These are phyloP conservation scores for Cucumis melo DNA, from an alignment of 306 rosid species.

Conservation along the genomic window DNA sequence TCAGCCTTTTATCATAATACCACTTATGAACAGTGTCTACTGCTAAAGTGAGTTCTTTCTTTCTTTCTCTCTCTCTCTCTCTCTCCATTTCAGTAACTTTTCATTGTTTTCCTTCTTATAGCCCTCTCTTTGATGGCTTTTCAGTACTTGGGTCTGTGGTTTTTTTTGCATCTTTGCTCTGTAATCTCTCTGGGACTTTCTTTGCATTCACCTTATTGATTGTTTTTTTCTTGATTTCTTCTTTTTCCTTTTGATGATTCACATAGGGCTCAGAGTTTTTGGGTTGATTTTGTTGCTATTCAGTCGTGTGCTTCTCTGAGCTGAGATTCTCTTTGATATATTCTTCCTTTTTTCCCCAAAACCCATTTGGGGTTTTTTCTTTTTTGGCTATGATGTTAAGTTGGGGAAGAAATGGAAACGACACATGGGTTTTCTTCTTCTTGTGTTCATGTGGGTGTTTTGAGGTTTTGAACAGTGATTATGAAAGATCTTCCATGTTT, in stretches of 20 bases:
- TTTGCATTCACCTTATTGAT: conserved; percentile 15
- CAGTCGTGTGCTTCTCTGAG: conserved; percentile 1
- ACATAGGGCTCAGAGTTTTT: conserved; percentile 24
- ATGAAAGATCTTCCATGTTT: background rate
- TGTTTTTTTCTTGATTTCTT: conserved; percentile 9
- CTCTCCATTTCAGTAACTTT: conserved; percentile 16
- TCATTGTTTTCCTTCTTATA: conserved; percentile 12
- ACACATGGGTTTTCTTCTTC: conserved; percentile 10
- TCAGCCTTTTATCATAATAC: conserved; percentile 18
- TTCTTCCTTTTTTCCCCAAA: background rate
- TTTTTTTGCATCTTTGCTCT: conserved; percentile 17
- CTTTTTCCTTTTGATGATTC: conserved; percentile 9
- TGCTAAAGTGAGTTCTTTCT: conserved; percentile 12
- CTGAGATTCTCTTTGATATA: background rate
- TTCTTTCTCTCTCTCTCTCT: conserved; percentile 10
- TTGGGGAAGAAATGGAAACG: background rate
- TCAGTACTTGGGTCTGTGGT: conserved; percentile 13
- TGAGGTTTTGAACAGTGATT: conserved; percentile 2
- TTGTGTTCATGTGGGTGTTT: conserved; percentile 5
- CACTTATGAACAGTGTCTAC: conserved; percentile 25
- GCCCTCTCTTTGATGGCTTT: conserved; percentile 18
- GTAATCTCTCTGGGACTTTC: conserved; percentile 6
- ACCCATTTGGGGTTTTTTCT: background rate
- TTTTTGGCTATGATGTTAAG: background rate
- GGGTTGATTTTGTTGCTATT: background rate